Conservation (phyloP, 192 early-diverging fungal species). For the Coemansia sp. region DNA sequence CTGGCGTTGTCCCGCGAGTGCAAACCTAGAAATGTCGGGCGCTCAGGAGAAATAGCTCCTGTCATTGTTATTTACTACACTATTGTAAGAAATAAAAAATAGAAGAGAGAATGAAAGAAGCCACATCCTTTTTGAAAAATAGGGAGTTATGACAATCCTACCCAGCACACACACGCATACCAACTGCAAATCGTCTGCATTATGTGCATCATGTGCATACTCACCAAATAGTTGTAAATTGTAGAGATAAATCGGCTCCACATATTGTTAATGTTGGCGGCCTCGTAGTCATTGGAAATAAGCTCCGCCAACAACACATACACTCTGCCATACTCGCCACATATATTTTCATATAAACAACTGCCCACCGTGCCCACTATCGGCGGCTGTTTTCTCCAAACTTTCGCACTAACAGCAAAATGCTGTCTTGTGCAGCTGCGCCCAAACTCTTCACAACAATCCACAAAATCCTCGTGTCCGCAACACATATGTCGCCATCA, state of each 20-base stretch:
- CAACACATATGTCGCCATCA: constrained; percentile 33
- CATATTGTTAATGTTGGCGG: neutral
- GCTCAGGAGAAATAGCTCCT: neutral
- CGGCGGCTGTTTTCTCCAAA: neutral
- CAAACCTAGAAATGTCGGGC: neutral
- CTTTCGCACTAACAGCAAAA: neutral
- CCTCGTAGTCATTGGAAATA: neutral
- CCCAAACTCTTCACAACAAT: constrained; percentile 41
- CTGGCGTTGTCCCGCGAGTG: neutral
- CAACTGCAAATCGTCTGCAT: neutral
- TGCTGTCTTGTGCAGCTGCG: neutral
- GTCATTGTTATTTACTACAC: neutral
- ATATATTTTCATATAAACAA: neutral
- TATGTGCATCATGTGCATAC: neutral
- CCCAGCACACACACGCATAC: neutral
- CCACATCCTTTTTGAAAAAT: neutral
- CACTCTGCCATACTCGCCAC: neutral
- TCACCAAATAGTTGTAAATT: too few species aligned
- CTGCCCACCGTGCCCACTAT: neutral
- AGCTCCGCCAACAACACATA: neutral
- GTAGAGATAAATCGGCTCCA: neutral
- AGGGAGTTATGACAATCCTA: neutral
- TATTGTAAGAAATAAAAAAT: neutral
- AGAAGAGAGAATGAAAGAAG: neutral
- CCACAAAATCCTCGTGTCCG: constrained; percentile 24